Conservation (phyloP, 495 filamentous ascomycete species). For the Daldinia vernicosa region DNA sequence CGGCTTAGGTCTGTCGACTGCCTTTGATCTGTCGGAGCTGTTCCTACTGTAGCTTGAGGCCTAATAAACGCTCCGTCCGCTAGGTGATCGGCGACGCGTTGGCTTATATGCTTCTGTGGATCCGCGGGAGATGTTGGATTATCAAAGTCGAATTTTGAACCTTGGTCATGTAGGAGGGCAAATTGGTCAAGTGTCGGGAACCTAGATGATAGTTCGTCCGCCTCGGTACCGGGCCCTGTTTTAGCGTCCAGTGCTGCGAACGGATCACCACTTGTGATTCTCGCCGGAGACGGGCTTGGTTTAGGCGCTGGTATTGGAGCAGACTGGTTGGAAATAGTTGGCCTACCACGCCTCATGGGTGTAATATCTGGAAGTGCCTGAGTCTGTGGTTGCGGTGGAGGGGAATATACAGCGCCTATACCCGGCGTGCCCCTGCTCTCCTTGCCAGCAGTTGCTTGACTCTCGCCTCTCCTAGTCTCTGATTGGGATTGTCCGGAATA, state of each 20-base stretch:
- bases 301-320: constrained; percentile 56
- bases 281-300: constrained; percentile 78
- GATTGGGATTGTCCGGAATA: constrained; percentile 72
- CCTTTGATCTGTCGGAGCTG: constrained; percentile 43
- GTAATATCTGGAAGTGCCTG: constrained; percentile 86
- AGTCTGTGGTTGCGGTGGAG: constrained; percentile 72
- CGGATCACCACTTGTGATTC: constrained; percentile 78
- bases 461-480: constrained; percentile 45
- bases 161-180: constrained; percentile 84
- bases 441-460: constrained; percentile 42
- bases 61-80: constrained; percentile 88
- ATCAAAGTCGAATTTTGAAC: constrained; percentile 89
- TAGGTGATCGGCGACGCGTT: constrained; percentile 80
- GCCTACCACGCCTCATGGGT: constrained; percentile 92
- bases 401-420: constrained; percentile 74
- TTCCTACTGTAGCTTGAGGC: constrained; percentile 49
- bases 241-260: constrained; percentile 87
- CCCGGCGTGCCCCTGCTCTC: constrained; percentile 60
- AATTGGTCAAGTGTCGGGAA: constrained; percentile 97
- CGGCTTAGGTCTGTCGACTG: constrained; percentile 49
- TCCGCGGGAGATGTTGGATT: constrained; percentile 57
- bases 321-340: constrained; percentile 62
- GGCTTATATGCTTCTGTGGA: constrained; percentile 69
- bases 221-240: constrained; percentile 56
- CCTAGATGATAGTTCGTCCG: constrained; percentile 82